phyloP scores from a whole-genome alignment of 176 grass and related monocot species.

The Eragrostis curvula region DNA sequence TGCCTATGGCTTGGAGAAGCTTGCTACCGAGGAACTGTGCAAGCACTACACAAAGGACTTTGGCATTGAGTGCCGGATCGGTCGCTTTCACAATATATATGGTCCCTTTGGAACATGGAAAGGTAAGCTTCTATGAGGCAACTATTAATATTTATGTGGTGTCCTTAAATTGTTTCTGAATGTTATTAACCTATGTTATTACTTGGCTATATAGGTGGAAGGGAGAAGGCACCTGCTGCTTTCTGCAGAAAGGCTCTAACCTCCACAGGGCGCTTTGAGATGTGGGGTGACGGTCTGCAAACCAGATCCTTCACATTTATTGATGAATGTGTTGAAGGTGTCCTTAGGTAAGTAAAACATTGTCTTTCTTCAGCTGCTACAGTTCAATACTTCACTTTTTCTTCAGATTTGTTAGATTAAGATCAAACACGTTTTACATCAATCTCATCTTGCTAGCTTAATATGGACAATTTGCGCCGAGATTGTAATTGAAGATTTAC shows the following conservation, averaged over 20 bases:
- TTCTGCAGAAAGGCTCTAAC: conserved; percentile 83
- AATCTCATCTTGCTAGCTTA: conserved; percentile 6
- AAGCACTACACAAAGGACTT: conserved; percentile 99
- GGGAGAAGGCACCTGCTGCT: conserved; percentile 85
- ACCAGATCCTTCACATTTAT: conserved; percentile 84
- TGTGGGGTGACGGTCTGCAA: conserved; percentile 88
- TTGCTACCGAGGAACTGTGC: conserved; percentile 93
- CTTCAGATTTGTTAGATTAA: conserved; percentile 16
- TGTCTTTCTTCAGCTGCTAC: background rate
- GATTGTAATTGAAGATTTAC: background rate
- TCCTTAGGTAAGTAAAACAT: conserved; percentile 51
- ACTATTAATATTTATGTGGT: background rate
- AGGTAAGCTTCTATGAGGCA: conserved; percentile 46
- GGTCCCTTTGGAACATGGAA: conserved; percentile 98
- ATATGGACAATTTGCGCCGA: background rate
- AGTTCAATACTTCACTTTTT: background rate
- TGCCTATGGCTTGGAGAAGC: conserved; percentile 96
- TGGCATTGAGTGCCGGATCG: conserved; percentile 81
- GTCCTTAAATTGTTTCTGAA: background rate
- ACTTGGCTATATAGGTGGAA: conserved; percentile 57
- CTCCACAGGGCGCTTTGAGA: conserved; percentile 72
- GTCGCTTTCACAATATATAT: conserved; percentile 97
- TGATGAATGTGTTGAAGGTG: conserved; percentile 77
- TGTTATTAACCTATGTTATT: background rate
- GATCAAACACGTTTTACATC: conserved; percentile 9